Evolutionary conservation across 2,329 filamentous ascomycete genomes (phyloP), one percentile per base, ranked within the genome.

Genomic region (Claviceps cyperi): DNA sequence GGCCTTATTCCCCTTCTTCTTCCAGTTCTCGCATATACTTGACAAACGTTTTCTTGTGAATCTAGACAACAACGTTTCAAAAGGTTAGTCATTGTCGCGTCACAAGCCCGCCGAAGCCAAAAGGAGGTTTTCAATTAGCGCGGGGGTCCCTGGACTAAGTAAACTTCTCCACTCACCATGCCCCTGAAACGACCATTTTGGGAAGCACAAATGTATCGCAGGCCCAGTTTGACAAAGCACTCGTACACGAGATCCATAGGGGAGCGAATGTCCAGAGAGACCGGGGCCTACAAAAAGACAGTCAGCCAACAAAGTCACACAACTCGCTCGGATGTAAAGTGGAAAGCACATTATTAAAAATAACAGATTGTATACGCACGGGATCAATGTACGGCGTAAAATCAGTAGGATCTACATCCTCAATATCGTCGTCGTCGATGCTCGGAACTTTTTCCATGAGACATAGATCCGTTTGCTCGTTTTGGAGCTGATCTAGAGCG

Each of bases 201-300:
- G 24, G 92, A 70, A 4, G 96, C 89, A 63, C 92, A 97, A 47
- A 98, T 84, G 65, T 95, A 97, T 54, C 92, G 76, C 56, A 98
- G 67, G 1, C 92, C 92, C 8, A 98, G 73, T 67, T 98, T 98
- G 47, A 87, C 86, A 64, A 97, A 98, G 60, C 89, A 91, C 63
- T 98, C 92, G 60, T 95, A 96, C 4, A 96, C 92, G 39, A 98
- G 70, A 62, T 97, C 90, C 78, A 97, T 90, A 0, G 92, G 87
- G 0, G 85, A 92, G 57, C 83, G 80, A 32, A 94, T 85, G 60
- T 98, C 92, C 22, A 98, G 72, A 13, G 90, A 78, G 14, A 98
- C 78, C 0, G 92, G 92, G 2, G 91, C 85, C 79, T 83, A 43
- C n/a, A 40, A 13, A 15, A 38, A n/a, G 2, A 4, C 6, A 15